phyloP scores from a whole-genome alignment of 163 green algal species.

The Chlorella variabilis region DNA sequence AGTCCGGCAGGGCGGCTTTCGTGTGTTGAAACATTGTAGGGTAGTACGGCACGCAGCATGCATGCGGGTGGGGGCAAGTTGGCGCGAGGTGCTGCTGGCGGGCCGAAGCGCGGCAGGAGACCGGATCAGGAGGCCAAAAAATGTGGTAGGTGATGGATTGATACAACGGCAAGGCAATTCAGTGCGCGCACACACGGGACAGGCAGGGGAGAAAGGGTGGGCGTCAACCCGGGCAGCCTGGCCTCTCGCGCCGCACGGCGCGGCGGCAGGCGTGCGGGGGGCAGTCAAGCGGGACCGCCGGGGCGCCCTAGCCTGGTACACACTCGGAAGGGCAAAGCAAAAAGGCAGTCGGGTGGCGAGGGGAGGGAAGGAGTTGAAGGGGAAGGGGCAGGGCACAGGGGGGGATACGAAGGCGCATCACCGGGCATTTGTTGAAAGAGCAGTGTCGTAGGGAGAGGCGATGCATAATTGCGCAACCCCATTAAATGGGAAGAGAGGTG shows the following conservation, averaged over 20 bases:
- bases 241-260: no score
- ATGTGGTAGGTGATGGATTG: background rate
- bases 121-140: no score
- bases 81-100: no score
- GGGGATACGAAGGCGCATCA: slow-evolving; percentile 8
- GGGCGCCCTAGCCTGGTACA: slow-evolving; percentile 15
- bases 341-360: background rate
- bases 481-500: slow-evolving; percentile 25
- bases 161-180: slow-evolving; percentile 1
- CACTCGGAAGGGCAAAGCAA: slow-evolving; percentile 16
- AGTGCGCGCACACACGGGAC: slow-evolving; percentile 12
- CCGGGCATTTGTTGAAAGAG: slow-evolving; percentile 17
- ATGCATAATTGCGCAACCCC: no score
- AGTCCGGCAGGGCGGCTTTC: no score
- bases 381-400: slow-evolving; percentile 1
- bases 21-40: no score
- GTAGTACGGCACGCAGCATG: no score
- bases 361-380: background rate
- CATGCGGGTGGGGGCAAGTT: no score
- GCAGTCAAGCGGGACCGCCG: no score
- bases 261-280: no score
- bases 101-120: no score
- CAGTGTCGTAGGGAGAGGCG: slow-evolving; percentile 7
- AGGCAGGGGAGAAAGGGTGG: background rate
- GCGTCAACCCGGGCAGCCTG: background rate